Evolutionary conservation across 768 basidiomycete genomes (phyloP), one percentile per base, ranked within the genome.

Genomic region (Amanita brunnescens): DNA sequence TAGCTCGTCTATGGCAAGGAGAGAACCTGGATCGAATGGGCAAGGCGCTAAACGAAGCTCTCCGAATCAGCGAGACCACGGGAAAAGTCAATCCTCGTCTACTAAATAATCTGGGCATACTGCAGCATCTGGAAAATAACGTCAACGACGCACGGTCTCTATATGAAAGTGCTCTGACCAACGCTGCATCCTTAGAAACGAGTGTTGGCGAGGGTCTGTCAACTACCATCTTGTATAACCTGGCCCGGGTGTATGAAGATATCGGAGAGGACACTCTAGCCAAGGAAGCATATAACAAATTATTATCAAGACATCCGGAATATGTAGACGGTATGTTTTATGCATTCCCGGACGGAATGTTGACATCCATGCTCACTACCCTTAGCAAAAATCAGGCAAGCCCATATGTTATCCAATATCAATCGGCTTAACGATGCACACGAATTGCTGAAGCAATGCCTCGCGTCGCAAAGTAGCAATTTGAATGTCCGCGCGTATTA

Each of bases 401-500:
- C 94, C 0, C 79, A 87, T 14, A 84, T 97, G 77, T 74, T 85
- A 0, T 73, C 81, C 1, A 72, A 74, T 23, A 60, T 85, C 14
- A 89, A 87, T 51, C 80, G 82, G 16, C 74, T 81, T 58, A 83
- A 86, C 56, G 86, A 89, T 2, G 92, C 93, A 0, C 90, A 96
- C 63, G 86, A 86, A 1, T 74, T 94, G 4, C 69, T 98, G 45
- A 98, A 98, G 65, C 90, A 97, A 64, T 82, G 87, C 0, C 79
- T 97, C 35, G 75, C 78, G 0, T 83, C 95, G 0, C 84, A 91
- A 59, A 81, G 77, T 56, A 67, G 66, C 54, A 89, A 91, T 63
- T 77, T 91, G 59, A 90, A 95, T 61, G 75, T 97, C 35, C 91
- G 96, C 47, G 91, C 93, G 0, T 90, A 81, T 68, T 96, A 96